Evolutionary conservation across 164 flowering plant species (phyloP), one percentile per base, ranked within the genome.

Genomic region (Euptelea pleiosperma): DNA sequence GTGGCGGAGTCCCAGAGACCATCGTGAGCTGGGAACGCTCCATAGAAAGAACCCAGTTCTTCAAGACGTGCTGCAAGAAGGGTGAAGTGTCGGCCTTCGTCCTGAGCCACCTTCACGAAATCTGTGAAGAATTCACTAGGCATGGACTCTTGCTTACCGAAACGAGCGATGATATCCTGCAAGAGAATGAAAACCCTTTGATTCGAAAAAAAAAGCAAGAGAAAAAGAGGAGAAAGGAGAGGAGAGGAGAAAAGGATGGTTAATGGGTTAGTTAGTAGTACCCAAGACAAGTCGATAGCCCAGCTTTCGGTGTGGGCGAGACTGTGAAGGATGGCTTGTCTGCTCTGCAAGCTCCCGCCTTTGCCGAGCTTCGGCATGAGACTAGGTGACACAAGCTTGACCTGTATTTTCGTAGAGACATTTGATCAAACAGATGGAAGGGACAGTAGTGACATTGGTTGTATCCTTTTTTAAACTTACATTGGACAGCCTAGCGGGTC

Each of bases 271-370:
- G 34, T 60, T 4, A 14, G 1, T 21, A 22, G 5, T 72, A 91
- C 98, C 96, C 96, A 89, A 57, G 98, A 86, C 60, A 86, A 70
- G 62, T 91, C 96, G 64, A 91, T 85, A 16, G 98, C 98, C 96
- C 96, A 91, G 68, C 98, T 91, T 63, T 91, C 98, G 16, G 77
- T 91, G 35, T 91, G 94, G 10, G 69, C 92, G 33, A 91, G 88
- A 58, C 94, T 89, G 53, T 91, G 98, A 48, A 89, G 75, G 55
- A 89, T 81, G 36, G 98, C 94, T 66, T 79, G 90, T 61, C 94
- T 75, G 58, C 96, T 91, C 75, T 85, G 90, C 73, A 91, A 78
- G 71, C 89, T 88, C 2, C 96, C 98, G 2, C 80, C 98, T 70
- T 78, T 91, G 15, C 96, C 98, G 15, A 91, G 90, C 82, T 91